These are phyloP conservation scores for Ceratocystis papillata DNA, from an alignment of 2,329 filamentous ascomycete species.

Conservation along the genomic window DNA sequence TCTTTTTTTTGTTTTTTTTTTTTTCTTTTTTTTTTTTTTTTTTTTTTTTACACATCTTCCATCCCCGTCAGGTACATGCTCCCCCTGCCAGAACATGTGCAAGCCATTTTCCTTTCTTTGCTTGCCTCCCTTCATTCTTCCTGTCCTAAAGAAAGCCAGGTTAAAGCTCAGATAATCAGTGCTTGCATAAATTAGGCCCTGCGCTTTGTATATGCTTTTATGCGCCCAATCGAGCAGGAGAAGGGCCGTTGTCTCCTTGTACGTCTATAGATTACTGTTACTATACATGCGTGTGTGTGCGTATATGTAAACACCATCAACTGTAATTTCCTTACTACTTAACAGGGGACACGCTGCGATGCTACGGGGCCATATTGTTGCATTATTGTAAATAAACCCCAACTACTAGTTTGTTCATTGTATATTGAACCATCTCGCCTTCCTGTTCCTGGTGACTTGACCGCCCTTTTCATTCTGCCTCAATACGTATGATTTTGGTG, in stretches of 20 bases:
- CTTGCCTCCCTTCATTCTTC: not conserved
- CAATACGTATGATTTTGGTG: conserved; percentile 41
- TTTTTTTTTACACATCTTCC: too few species aligned
- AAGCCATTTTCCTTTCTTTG: not conserved
- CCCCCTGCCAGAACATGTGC: too few species aligned
- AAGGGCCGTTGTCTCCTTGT: not conserved
- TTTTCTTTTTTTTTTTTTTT: too few species aligned
- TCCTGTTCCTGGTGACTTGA: not conserved
- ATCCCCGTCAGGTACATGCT: too few species aligned
- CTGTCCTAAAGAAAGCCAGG: not conserved
- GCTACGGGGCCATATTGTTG: not conserved
- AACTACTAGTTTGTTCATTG: not conserved
- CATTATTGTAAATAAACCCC: not conserved
- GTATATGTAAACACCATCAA: not conserved
- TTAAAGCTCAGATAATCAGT: not conserved
- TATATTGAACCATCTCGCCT: not conserved
- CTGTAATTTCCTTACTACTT: not conserved
- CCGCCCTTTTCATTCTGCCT: conserved; percentile 14
- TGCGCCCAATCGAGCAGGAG: not conserved
- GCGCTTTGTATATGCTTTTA: not conserved
- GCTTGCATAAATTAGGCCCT: not conserved
- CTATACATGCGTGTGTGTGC: too few species aligned
- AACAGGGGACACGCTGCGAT: not conserved
- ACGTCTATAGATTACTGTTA: too few species aligned
- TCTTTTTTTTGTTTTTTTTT: too few species aligned